Conservation (phyloP, 2,329 filamentous ascomycete species). For the Thyridium curvatum region DNA sequence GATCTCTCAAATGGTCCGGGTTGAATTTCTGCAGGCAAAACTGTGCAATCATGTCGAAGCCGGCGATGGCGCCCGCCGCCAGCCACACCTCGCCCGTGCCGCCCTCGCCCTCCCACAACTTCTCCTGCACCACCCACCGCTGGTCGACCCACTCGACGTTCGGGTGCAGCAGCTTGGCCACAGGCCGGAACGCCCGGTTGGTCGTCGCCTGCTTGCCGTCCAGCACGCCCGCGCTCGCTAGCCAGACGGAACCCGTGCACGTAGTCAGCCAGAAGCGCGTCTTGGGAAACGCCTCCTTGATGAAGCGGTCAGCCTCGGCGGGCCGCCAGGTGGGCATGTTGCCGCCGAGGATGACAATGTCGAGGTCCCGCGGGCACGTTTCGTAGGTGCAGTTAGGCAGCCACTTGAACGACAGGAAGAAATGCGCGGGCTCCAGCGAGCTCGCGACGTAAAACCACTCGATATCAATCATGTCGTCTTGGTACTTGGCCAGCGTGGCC, state of each 20-base stretch:
- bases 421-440: constrained; percentile 19
- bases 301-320: constrained; percentile 23
- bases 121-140: constrained; percentile 29
- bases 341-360: constrained; percentile 31
- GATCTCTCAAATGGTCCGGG: constrained; percentile 7
- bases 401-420: constrained; percentile 23
- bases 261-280: constrained; percentile 28
- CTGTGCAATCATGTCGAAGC: constrained; percentile 12
- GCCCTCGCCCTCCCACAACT: constrained; percentile 14
- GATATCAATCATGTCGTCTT: constrained; percentile 18
- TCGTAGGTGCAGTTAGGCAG: constrained; percentile 31
- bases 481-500: constrained; percentile 11
- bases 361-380: constrained; percentile 30
- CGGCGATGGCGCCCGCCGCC: constrained; percentile 20
- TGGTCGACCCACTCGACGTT: constrained; percentile 28
- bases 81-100: constrained; percentile 28
- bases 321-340: constrained; percentile 21
- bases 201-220: constrained; percentile 30
- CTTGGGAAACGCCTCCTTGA: constrained; percentile 25
- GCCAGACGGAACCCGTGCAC: constrained; percentile 30
- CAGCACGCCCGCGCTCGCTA: constrained; percentile 26
- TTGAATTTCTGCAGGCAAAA: constrained; percentile 11
- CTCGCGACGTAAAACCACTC: constrained; percentile 30
- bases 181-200: constrained; percentile 21
- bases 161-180: constrained; percentile 20